phyloP scores from a whole-genome alignment of 2,329 filamentous ascomycete species.

The Diaporthe amygdali region DNA sequence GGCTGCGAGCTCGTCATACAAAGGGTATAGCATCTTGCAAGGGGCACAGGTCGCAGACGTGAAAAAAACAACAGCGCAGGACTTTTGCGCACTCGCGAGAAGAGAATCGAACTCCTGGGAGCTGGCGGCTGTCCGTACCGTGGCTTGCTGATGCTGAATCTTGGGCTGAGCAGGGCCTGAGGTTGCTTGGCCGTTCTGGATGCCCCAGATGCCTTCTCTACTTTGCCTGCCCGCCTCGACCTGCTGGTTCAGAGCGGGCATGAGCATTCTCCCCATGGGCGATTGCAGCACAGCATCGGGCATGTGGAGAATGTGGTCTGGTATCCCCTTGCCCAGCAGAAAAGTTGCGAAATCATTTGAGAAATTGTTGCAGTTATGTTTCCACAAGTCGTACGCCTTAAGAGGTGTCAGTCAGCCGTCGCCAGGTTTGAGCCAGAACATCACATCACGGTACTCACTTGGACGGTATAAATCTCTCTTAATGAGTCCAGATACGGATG shows the following conservation, averaged over 20 bases:
- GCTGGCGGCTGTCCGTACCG: slow-evolving; percentile 66
- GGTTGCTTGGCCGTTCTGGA: slow-evolving; percentile 41
- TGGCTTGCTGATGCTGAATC: slow-evolving; percentile 40
- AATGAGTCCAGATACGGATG: slow-evolving; percentile 88
- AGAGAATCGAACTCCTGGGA: slow-evolving; percentile 65
- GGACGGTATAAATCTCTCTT: slow-evolving; percentile 79
- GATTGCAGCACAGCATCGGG: slow-evolving; percentile 85
- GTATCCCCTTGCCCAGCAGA: slow-evolving; percentile 85
- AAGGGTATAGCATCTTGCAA: slow-evolving; percentile 82
- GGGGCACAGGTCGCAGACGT: slow-evolving; percentile 86
- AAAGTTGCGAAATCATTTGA: slow-evolving; percentile 92
- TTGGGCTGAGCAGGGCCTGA: slow-evolving; percentile 28
- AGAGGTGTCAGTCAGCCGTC: background rate
- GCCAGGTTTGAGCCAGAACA: background rate
- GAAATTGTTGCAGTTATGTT: slow-evolving; percentile 98
- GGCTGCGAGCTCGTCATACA: slow-evolving; percentile 79
- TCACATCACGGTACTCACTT: slow-evolving; percentile 52
- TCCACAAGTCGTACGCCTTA: slow-evolving; percentile 85
- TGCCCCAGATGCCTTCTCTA: slow-evolving; percentile 52
- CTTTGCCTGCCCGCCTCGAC: slow-evolving; percentile 55
- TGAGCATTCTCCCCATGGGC: slow-evolving; percentile 86
- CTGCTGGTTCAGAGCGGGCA: slow-evolving; percentile 68
- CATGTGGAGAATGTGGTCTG: slow-evolving; percentile 82
- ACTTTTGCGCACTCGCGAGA: slow-evolving; percentile 63
- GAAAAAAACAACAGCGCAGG: slow-evolving; percentile 87